These are phyloP conservation scores for Tripterygium wilfordii DNA, from an alignment of 177 flowering plant species.

Conservation along the genomic window DNA sequence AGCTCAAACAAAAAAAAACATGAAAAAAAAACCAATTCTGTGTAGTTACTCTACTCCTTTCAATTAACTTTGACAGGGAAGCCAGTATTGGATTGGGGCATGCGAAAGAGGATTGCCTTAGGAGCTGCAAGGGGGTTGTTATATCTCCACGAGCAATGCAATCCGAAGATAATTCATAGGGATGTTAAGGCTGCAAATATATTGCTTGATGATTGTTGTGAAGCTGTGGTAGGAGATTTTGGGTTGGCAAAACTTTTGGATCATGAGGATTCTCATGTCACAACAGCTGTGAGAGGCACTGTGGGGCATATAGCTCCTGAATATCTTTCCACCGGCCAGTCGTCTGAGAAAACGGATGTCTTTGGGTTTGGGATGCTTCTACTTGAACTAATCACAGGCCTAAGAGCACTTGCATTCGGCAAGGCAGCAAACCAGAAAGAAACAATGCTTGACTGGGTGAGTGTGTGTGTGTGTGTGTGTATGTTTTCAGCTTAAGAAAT, in stretches of 20 bases:
- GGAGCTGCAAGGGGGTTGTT: slow-evolving; percentile 54
- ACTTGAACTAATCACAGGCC: slow-evolving; percentile 54
- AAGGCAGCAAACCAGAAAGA: slow-evolving; percentile 55
- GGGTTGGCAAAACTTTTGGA: slow-evolving; percentile 59
- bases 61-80: slow-evolving; percentile 26
- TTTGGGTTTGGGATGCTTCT: slow-evolving; percentile 57
- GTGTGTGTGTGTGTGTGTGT: no score
- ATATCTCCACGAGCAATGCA: slow-evolving; percentile 57
- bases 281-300: slow-evolving; percentile 62
- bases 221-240: slow-evolving; percentile 61
- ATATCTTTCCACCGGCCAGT: slow-evolving; percentile 55
- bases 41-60: background rate
- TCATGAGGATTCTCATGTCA: slow-evolving; percentile 56
- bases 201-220: slow-evolving; percentile 48
- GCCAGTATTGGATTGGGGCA: slow-evolving; percentile 52
- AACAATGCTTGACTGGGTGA: slow-evolving; percentile 53
- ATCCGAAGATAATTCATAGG: slow-evolving; percentile 52
- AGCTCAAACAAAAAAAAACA: background rate
- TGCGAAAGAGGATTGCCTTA: slow-evolving; percentile 49
- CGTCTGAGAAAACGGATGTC: no score
- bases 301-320: slow-evolving; percentile 64
- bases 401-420: slow-evolving; percentile 51
- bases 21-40: background rate
- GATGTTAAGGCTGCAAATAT: slow-evolving; percentile 61
- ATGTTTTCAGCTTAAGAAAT: no score